Evolutionary conservation across 805 yeast species (phyloP).

Genomic region (Barnettozyma californica): DNA sequence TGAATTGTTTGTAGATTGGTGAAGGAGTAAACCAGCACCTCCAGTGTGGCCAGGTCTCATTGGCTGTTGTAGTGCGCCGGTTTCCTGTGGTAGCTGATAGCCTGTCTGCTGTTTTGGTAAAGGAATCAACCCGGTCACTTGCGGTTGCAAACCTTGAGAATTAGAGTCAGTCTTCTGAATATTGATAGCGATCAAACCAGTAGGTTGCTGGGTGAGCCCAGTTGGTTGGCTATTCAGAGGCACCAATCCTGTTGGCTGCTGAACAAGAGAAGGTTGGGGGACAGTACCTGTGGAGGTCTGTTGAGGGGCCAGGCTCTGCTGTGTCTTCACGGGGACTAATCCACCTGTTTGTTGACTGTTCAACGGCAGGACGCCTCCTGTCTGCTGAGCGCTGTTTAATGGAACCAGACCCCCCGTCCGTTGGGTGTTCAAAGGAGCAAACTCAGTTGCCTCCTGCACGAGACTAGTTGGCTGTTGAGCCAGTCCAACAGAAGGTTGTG

Average conservation of each 20-base stretch:
- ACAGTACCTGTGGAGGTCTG: conserved; percentile 4
- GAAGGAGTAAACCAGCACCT: conserved; percentile 21
- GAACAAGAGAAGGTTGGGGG: conserved; percentile 28
- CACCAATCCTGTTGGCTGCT: conserved; percentile 50
- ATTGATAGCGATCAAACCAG: conserved; percentile 29
- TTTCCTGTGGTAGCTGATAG: conserved; percentile 25
- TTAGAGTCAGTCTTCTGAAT: conserved; percentile 12
- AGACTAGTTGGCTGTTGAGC: not conserved
- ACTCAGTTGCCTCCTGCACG: conserved; percentile 19
- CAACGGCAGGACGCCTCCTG: conserved; percentile 27
- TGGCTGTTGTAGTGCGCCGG: conserved; percentile 20
- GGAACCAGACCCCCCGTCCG: no score
- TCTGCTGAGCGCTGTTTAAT: conserved; percentile 30
- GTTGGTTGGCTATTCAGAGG: conserved; percentile 35
- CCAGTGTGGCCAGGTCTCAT: conserved; percentile 21
- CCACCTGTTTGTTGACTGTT: conserved; percentile 29
- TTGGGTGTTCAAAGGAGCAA: not conserved
- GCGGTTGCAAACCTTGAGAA: conserved; percentile 26
- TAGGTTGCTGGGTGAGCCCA: conserved; percentile 30
- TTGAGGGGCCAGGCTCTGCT: not conserved
- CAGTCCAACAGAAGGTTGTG: not conserved
- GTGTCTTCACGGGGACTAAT: conserved; percentile 20
- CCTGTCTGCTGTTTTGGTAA: conserved; percentile 20
- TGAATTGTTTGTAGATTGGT: conserved; percentile 34
- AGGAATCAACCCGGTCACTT: conserved; percentile 31